Conservation (phyloP, 1,284 basidiomycete genomes). For the Leucoagaricus sp. region DNA sequence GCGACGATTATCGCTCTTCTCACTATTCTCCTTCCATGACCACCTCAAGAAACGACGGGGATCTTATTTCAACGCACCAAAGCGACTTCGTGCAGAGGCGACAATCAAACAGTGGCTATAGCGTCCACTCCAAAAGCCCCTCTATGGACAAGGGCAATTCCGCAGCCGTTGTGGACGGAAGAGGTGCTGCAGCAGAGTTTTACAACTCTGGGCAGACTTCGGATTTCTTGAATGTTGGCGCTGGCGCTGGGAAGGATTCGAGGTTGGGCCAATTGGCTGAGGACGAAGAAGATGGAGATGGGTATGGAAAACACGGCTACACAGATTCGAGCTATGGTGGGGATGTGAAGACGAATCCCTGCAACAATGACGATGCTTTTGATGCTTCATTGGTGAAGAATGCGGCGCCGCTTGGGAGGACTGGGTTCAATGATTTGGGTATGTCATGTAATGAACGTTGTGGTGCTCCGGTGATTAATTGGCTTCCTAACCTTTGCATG, state of each 20-base stretch:
- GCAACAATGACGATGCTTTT: slow-evolving; percentile 33
- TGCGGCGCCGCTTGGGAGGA: slow-evolving; percentile 40
- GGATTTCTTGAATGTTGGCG: neutral
- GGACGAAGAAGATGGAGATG: neutral
- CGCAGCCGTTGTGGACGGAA: neutral
- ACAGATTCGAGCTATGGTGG: slow-evolving; percentile 1
- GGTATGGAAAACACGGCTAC: neutral
- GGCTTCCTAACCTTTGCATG: no score
- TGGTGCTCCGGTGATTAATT: neutral
- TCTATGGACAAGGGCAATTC: slow-evolving; percentile 4
- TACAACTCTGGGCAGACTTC: slow-evolving; percentile 6
- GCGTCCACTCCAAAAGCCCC: neutral
- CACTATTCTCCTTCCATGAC: slow-evolving; percentile 3
- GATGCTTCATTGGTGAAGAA: slow-evolving; percentile 46
- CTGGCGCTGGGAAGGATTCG: slow-evolving; percentile 6
- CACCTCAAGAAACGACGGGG: neutral
- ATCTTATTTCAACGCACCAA: slow-evolving; percentile 4
- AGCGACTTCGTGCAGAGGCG: slow-evolving; percentile 8
- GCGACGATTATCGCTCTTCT: neutral
- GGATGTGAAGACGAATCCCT: slow-evolving; percentile 10
- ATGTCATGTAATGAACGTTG: slow-evolving; percentile 19
- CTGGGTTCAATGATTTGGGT: slow-evolving; percentile 59
- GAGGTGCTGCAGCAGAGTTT: slow-evolving; percentile 3
- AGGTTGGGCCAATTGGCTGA: slow-evolving; percentile 1
- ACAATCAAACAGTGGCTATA: neutral